A percentile compares a stretch with the other conserved stretches of the same genome.
phyloP scores from a whole-genome alignment of 805 yeast species.

The Monosporozyma aquatica region DNA sequence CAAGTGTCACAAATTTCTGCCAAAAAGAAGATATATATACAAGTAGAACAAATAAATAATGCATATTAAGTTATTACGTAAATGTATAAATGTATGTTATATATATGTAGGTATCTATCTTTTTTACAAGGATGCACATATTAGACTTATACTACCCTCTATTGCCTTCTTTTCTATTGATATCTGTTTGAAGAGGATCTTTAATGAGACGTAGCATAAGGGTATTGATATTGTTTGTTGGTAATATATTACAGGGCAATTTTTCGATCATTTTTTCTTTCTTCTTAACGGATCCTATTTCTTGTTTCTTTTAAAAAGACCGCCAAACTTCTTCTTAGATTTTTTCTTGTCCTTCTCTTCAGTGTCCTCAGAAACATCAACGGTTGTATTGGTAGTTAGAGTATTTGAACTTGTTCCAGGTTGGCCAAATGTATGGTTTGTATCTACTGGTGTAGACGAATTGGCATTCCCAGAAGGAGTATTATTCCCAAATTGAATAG shows the following conservation, averaged over 20 bases:
- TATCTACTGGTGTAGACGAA: neutral
- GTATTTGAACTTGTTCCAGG: neutral
- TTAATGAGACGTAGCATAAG: too few relatives aligned
- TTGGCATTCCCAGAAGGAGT: neutral
- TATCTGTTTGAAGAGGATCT: too few relatives aligned
- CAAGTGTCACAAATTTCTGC: neutral
- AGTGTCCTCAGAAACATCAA: conserved; percentile 3
- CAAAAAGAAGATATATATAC: neutral
- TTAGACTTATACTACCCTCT: too few relatives aligned
- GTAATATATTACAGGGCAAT: neutral
- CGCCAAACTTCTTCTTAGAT: conserved; percentile 23
- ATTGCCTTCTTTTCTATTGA: too few relatives aligned
- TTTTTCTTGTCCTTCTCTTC: conserved; percentile 14
- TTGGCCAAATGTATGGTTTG: conserved; percentile 2
- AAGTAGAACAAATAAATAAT: neutral
- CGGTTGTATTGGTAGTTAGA: neutral
- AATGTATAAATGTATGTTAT: neutral
- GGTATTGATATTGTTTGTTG: neutral
- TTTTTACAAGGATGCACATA: neutral
- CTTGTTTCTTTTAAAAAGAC: conserved; percentile 22
- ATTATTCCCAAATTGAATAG: neutral
- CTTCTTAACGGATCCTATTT: too few relatives aligned
- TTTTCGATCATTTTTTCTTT: neutral
- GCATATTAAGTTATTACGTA: too few relatives aligned
- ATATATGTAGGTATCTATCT: neutral